Evolutionary conservation across 1,284 basidiomycete species (phyloP), one percentile per base, ranked within the genome.

Genomic region (Ustilago xerochloae): DNA sequence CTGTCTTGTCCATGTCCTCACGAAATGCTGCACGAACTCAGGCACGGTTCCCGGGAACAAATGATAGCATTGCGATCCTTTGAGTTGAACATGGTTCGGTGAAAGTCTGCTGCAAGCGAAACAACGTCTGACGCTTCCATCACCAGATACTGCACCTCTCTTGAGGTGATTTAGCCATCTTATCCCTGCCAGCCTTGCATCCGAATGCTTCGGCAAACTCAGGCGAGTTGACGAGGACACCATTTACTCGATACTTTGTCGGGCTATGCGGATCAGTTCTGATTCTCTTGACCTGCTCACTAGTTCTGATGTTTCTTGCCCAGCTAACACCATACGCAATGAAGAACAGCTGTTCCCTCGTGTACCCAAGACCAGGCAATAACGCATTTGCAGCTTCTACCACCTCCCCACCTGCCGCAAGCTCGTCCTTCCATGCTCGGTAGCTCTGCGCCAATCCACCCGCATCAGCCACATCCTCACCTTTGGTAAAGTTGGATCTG

Each of bases 401-500:
- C 4, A 68, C 80, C 4, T 78, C 46, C 18, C 63, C 67, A 41
- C 82, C 81, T 6, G 33, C 22, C 20, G 61, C 63, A 9, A 81
- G 57, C 38, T 75, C 61, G 20, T 78, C 70, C 58, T 80, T 76
- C 85, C 85, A 86, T 3, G 85, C 85, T 22, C 73, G 51, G 74
- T 54, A 85, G 47, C 80, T 79, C 69, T 85, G 85, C 2, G 78
- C 81, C 15, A 86, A 53, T 8, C 85, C 85, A 32, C 85, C 85
- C 6, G 73, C 75, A 60, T 86, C 90, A 66, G 92, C 91, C 89
- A 86, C 84, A 90, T 93, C 67, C 90, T 92, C 92, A 89, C 82
- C 79, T 39, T 77, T 70, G 48, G 87, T 85, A 49, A 87, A 85
- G 86, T 91, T 87, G 80, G 93, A 92, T 83, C 95, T 95, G 45